phyloP scores from a whole-genome alignment of 257 asterid genomes.

The Solanum etuberosum region DNA sequence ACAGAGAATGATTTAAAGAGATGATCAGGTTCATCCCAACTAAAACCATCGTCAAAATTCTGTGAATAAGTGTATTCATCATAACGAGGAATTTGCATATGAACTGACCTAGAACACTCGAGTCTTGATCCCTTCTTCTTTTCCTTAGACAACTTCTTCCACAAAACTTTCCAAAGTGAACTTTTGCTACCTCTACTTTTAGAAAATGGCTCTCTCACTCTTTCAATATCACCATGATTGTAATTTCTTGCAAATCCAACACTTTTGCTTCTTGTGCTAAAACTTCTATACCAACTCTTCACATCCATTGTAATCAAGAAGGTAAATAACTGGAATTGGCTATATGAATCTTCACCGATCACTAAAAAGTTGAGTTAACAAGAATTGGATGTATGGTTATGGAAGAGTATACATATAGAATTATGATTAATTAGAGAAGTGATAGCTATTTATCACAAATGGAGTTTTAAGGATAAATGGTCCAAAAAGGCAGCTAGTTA shows the following conservation, averaged over 20 bases:
- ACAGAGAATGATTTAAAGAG: conserved; percentile 14
- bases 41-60: conserved; percentile 13
- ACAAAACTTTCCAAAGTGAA: conserved; percentile 8
- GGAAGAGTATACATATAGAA: neutral
- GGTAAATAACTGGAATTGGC: neutral
- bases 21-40: conserved; percentile 3
- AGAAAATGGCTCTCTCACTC: neutral
- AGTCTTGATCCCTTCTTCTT: neutral
- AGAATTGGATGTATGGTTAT: neutral
- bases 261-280: conserved; percentile 3
- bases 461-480: neutral
- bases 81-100: conserved; percentile 5
- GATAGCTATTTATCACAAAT: neutral
- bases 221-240: neutral
- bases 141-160: conserved; percentile 12
- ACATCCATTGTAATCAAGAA: conserved; percentile 1
- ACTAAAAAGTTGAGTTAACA: neutral
- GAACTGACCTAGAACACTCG: neutral
- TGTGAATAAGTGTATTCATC: conserved; percentile 3
- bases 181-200: neutral
- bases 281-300: conserved; percentile 2
- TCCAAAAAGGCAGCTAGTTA: neutral
- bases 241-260: neutral
- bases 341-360: neutral
- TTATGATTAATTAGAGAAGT: neutral